These are phyloP conservation scores for Crithidia fasciculata DNA, from an alignment of 208 protist genomes.

Conservation along the genomic window DNA sequence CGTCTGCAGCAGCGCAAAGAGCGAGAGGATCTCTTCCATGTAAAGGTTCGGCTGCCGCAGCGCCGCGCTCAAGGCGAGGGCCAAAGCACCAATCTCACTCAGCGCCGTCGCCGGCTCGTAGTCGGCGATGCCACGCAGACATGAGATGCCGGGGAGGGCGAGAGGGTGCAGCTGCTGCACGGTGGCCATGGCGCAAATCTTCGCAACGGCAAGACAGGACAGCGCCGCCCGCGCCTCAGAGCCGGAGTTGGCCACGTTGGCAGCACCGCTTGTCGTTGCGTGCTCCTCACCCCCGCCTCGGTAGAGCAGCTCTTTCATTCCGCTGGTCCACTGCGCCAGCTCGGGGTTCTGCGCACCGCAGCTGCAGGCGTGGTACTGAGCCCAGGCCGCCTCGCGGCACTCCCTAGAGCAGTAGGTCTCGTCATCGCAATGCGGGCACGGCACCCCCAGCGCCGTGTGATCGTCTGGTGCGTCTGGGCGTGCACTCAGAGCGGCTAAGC, in stretches of 20 bases:
- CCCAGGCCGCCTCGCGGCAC: conserved; percentile 77
- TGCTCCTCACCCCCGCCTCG: not conserved
- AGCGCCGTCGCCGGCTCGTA: conserved; percentile 82
- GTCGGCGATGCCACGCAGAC: conserved; percentile 67
- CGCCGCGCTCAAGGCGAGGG: conserved; percentile 60
- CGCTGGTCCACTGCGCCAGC: conserved; percentile 54
- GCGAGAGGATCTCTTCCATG: conserved; percentile 87
- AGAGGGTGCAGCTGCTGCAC: conserved; percentile 80
- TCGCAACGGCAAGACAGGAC: conserved; percentile 74
- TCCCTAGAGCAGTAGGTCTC: conserved; percentile 77
- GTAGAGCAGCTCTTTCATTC: conserved; percentile 57
- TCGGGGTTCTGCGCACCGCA: conserved; percentile 64
- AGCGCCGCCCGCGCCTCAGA: conserved; percentile 66
- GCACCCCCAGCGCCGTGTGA: conserved; percentile 26
- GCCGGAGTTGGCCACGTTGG: conserved; percentile 18
- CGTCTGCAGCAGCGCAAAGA: conserved; percentile 86
- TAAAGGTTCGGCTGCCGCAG: conserved; percentile 80
- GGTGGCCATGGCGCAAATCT: conserved; percentile 83
- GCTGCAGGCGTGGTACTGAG: conserved; percentile 75
- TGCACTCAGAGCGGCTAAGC: conserved; percentile 44
- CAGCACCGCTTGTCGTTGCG: not conserved
- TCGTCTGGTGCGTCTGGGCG: not conserved
- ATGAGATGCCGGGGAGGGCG: conserved; percentile 46
- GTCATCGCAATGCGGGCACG: conserved; percentile 51
- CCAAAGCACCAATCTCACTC: conserved; percentile 73